Evolutionary conservation across 139 green algal species (phyloP).

Genomic region (Ulvella scutata): DNA sequence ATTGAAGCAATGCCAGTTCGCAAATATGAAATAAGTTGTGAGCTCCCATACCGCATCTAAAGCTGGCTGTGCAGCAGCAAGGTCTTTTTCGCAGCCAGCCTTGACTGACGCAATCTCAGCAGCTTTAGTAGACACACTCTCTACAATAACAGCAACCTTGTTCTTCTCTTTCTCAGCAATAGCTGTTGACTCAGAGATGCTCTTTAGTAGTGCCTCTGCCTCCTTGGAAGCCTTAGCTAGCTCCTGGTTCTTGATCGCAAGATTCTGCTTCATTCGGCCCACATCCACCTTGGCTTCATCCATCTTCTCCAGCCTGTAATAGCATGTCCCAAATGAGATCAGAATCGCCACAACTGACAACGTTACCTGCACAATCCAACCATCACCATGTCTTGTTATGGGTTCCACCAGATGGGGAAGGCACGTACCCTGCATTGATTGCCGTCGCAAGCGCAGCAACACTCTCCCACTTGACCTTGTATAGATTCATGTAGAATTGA

Average conservation of each 20-base stretch:
- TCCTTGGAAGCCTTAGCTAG: slow-evolving; percentile 63
- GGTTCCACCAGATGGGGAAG: too few relatives aligned
- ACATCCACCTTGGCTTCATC: slow-evolving; percentile 81
- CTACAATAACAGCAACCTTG: slow-evolving; percentile 76
- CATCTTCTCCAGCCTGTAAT: slow-evolving; percentile 88
- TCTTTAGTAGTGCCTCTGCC: slow-evolving; percentile 70
- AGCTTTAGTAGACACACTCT: slow-evolving; percentile 46
- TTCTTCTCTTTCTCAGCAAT: slow-evolving; percentile 82
- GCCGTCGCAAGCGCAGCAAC: neutral
- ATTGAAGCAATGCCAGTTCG: too few relatives aligned
- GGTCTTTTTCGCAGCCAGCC: slow-evolving; percentile 74
- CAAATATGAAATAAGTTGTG: too few relatives aligned
- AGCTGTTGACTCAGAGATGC: slow-evolving; percentile 72
- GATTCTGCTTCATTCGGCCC: slow-evolving; percentile 75
- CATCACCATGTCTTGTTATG: too few relatives aligned
- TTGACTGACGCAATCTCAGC: slow-evolving; percentile 46
- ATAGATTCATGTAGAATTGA: slow-evolving; percentile 74
- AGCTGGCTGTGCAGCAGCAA: slow-evolving; percentile 78
- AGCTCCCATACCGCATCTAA: slow-evolving; percentile 64
- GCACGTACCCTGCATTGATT: neutral
- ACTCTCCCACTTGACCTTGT: slow-evolving; percentile 50
- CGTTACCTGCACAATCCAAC: too few relatives aligned
- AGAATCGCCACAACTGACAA: too few relatives aligned
- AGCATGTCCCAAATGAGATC: too few relatives aligned
- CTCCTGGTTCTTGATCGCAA: slow-evolving; percentile 82